Evolutionary conservation across 1,284 basidiomycete species (phyloP), one percentile per base, ranked within the genome.

Genomic region (Violaceomyces palustris): DNA sequence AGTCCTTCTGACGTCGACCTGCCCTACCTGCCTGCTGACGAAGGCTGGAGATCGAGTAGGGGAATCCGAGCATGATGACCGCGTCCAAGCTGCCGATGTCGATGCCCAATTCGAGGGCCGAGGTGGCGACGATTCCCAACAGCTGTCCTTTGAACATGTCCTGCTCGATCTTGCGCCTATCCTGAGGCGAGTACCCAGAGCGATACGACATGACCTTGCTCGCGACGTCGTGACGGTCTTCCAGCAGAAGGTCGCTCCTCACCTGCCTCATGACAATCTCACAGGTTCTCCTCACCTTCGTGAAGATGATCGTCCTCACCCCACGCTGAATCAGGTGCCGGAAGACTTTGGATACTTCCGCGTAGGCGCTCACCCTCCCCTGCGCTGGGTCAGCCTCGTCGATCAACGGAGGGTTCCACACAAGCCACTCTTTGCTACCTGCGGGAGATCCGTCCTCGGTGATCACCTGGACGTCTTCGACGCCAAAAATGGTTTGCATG

Each of bases 11-110:
- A 40, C 89, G 78, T 34, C 90, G 81, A 4, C 90, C 90, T 14
- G 89, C 89, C 60, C 89, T 78, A 25, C 90, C 89, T 4, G 86
- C 83, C 81, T 93, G 88, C 77, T 93, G 90, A 26, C 86, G 78
- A 82, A 89, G 50, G 45, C 80, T 83, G 22, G 69, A 69, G 29
- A 63, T 57, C 19, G 69, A 65, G 43, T 82, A 80, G 0, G 89
- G 89, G 67, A 92, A 90, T 1, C 88, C 88, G 17, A 91, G 80
- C 81, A 90, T 87, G 48, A 93, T 81, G 25, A 93, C 89, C 1
- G 86, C 87, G 69, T 93, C 90, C 24, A 93, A 75, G 17, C 81
- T 81, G 12, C 88, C 90, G 32, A 93, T 92, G 65, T 93, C 89
- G 23, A 93, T 86, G 26, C 90, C 89, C 1, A 93, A 80, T 72